A percentile compares a stretch with the other conserved stretches of the same genome.
Evolutionary conservation across 2,329 filamentous ascomycete species (phyloP).

Genomic region (Stylonectria norvegica): DNA sequence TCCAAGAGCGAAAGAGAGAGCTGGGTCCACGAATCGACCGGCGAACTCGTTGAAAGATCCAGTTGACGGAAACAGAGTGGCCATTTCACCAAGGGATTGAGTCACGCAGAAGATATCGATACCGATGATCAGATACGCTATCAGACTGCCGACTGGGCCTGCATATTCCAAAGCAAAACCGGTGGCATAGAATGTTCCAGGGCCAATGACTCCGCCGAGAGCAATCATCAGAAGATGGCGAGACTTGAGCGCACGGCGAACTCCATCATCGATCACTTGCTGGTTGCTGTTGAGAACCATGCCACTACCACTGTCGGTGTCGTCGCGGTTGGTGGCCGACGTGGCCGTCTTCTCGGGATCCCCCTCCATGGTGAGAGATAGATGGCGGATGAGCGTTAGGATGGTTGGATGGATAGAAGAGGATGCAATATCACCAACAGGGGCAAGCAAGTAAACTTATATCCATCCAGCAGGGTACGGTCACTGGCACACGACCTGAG

Average conservation of each 20-base stretch:
- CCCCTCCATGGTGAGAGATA: too few species aligned
- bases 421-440: neutral
- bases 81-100: slow-evolving; percentile 8
- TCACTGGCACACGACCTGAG: too few species aligned
- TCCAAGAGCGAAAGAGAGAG: slow-evolving; percentile 10
- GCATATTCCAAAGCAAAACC: neutral
- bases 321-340: neutral
- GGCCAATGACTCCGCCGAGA: slow-evolving; percentile 5
- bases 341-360: neutral
- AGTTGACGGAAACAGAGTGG: slow-evolving; percentile 8
- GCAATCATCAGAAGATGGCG: slow-evolving; percentile 5
- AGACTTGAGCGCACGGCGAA: slow-evolving; percentile 5
- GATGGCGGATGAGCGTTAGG: too few species aligned
- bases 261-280: neutral
- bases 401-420: neutral
- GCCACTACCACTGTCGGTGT: neutral
- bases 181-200: neutral
- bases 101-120: slow-evolving; percentile 1
- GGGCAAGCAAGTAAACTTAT: neutral
- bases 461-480: too few species aligned
- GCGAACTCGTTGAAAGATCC: slow-evolving; percentile 13
- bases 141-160: neutral
- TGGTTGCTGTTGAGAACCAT: neutral
- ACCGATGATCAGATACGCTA: neutral
- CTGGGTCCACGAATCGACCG: slow-evolving; percentile 10